Percentiles rank a stretch among this genome's conserved stretches.
phyloP scores from a whole-genome alignment of 352 stramenopile species.

The Phytophthora ramorum region DNA sequence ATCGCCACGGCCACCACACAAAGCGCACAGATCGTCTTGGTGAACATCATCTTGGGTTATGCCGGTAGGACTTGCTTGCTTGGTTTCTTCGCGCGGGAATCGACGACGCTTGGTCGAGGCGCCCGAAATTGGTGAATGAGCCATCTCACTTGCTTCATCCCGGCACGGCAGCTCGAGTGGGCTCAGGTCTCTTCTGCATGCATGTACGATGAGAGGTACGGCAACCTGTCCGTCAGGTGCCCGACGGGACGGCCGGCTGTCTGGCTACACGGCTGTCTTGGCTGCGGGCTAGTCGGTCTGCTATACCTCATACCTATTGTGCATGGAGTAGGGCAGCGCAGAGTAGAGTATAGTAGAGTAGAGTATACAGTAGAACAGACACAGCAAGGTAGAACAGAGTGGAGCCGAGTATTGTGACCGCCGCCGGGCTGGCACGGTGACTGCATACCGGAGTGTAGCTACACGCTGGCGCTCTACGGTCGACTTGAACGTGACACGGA shows the following conservation, averaged over 20 bases:
- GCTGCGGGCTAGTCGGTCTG: background rate
- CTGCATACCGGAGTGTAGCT: no score
- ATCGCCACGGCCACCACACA: conserved; percentile 14
- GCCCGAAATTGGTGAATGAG: conserved; percentile 20
- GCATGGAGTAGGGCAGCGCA: background rate
- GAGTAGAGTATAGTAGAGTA: no score
- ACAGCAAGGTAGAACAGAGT: no score
- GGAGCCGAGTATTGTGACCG: no score
- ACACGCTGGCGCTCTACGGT: no score
- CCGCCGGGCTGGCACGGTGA: no score
- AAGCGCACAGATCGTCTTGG: conserved; percentile 22
- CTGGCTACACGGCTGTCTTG: background rate
- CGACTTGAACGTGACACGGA: no score
- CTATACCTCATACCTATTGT: background rate
- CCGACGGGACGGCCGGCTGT: background rate
- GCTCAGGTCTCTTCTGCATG: background rate
- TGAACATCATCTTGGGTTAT: conserved; percentile 33
- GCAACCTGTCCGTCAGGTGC: background rate
- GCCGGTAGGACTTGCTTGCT: background rate
- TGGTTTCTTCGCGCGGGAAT: background rate
- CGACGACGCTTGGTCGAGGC: background rate
- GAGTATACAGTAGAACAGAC: no score
- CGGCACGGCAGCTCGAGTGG: no score
- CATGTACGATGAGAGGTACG: background rate
- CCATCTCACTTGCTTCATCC: background rate